A percentile compares a stretch with the other conserved stretches of the same genome.
Evolutionary conservation across 2,329 filamentous ascomycete species (phyloP).

Genomic region (Cryphonectria parasitica): DNA sequence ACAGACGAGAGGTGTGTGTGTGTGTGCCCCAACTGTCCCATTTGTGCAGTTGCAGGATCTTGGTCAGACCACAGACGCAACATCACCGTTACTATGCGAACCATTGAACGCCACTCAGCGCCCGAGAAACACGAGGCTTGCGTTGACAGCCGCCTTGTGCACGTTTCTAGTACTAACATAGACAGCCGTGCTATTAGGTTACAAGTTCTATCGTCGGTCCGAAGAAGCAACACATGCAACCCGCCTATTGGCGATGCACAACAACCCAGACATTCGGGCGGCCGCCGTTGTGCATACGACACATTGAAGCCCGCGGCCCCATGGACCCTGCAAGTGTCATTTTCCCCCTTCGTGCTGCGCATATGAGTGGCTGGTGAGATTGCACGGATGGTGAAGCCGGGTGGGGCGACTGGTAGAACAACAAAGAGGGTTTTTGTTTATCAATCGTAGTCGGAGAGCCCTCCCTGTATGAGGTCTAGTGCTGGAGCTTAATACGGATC

Average conservation of each 20-base stretch:
- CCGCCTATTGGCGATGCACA: slow-evolving; percentile 22
- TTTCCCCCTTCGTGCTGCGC: too few species aligned
- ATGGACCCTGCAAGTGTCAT: background rate
- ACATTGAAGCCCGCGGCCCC: background rate
- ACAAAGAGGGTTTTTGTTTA: background rate
- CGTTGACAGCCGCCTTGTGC: slow-evolving; percentile 20
- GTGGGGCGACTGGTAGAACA: background rate
- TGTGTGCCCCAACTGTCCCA: background rate
- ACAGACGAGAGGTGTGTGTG: too few species aligned
- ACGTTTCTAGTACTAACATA: background rate
- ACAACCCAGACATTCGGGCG: slow-evolving; percentile 18
- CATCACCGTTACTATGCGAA: background rate
- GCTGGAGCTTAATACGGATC: background rate
- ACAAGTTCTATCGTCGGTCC: background rate
- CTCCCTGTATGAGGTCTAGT: background rate
- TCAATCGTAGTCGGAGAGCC: background rate
- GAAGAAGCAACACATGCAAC: slow-evolving; percentile 16
- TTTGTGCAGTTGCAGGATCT: background rate
- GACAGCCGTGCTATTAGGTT: background rate
- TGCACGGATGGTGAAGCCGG: background rate
- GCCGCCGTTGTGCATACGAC: slow-evolving; percentile 6
- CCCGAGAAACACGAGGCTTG: slow-evolving; percentile 29
- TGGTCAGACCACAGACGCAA: background rate
- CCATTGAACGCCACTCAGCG: slow-evolving; percentile 39
- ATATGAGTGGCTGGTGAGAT: background rate